A percentile compares a stretch with the other conserved stretches of the same genome.
phyloP scores from a whole-genome alignment of 805 yeast species.

The Starmera amethionina region DNA sequence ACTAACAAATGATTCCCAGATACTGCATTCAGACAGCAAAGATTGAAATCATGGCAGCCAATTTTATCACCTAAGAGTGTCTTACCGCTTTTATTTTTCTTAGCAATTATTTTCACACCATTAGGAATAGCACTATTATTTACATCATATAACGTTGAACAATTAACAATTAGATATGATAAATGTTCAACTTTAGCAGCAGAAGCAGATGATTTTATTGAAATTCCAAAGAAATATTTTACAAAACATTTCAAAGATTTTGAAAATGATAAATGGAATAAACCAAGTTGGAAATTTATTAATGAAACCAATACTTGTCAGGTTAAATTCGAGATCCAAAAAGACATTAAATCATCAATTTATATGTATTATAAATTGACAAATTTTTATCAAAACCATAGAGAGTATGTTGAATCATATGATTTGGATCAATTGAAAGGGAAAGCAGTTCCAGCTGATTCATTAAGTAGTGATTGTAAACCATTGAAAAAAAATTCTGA shows the following conservation, averaged over 20 bases:
- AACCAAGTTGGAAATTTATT: conserved; percentile 59
- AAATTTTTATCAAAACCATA: conserved; percentile 88
- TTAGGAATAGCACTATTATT: conserved; percentile 78
- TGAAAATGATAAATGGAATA: conserved; percentile 1
- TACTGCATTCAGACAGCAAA: conserved; percentile 72
- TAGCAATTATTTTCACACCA: conserved; percentile 80
- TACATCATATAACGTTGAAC: conserved; percentile 74
- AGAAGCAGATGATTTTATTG: conserved; percentile 23
- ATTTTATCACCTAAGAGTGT: conserved; percentile 88
- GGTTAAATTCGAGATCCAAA: conserved; percentile 64
- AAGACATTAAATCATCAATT: conserved; percentile 58
- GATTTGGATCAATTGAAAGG: conserved; percentile 80
- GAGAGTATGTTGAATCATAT: conserved; percentile 82
- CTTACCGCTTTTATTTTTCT: conserved; percentile 65
- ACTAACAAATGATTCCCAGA: conserved; percentile 28
- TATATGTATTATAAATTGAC: conserved; percentile 79
- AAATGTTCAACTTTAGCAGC: conserved; percentile 50
- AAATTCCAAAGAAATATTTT: conserved; percentile 52
- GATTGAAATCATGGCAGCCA: conserved; percentile 65
- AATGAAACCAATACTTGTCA: conserved; percentile 41
- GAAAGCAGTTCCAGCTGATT: conserved; percentile 43
- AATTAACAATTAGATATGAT: conserved; percentile 65
- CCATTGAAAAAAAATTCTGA: conserved; percentile 45
- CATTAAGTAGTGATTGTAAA: conserved; percentile 45
- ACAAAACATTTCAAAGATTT: conserved; percentile 49